Base-by-base conservation (phyloP, 352 stramenopile genomes). In the Phytophthora lateralis region DNA sequence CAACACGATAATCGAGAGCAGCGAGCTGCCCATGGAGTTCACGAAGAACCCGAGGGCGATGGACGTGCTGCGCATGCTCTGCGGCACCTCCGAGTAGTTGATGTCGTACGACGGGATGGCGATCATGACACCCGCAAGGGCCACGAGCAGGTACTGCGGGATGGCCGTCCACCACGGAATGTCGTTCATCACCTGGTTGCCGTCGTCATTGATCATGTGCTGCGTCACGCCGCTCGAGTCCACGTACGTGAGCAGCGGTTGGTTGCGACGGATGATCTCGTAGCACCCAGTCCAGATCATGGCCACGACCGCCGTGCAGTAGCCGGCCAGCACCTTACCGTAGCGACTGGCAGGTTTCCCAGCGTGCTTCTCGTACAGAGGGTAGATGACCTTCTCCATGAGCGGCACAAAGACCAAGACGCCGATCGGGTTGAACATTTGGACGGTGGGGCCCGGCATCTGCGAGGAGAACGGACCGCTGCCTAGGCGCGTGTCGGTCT, bases 1-100 rank as follows among this genome's bases (percentile, higher is more conserved):
- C 61, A 89, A 71, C 37, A 81, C 83, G 55, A 88, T 81, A 34
- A 78, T 71, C 9, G 77, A 86, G 20, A 81, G 76, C 47, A 82
- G 62, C 27, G 69, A 78, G 32, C 56, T 78, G 51, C 77, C 77
- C 80, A 86, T 89, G 24, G 73, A 80, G 24, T 66, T 66, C n/a
- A 76, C 61, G 59, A 80, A 80, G 38, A 76, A 71, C 8, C 65
- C 58, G 20, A 80, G 65, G 39, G 72, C 72, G 29, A 78, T 70
- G 17, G 68, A 78, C 29, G 69, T 76, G 21, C 53, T 60, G 32
- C 66, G 55, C 65, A 81, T 76, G 42, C 27, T 67, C 54, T 52
- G 39, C 7, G 72, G 72, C 24, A 80, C 68, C 37, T 80, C 72
- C n/a, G 68, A 69, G 68, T 80, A 80, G 38, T 62, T 70, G 37